Base-by-base conservation (phyloP, 1,139 yeast genomes). In the Lodderomyces oxycetoniae region DNA sequence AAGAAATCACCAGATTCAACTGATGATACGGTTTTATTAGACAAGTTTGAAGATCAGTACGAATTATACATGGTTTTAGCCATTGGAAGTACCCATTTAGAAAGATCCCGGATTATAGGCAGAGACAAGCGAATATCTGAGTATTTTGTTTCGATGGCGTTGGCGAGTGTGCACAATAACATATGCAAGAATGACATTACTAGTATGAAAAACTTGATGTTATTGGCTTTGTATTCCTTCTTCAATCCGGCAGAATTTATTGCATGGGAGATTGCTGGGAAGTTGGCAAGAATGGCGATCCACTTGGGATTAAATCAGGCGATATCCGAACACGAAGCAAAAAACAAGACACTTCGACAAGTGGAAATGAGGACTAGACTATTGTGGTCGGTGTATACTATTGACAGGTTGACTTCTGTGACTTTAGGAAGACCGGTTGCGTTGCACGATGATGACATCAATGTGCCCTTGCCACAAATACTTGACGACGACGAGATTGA, bases 301-400 rank as follows among this genome's bases (percentile, higher is more conserved):
- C 61, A 63, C 4, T 39, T 71, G n/a, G 74, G 74, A 1, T 45
- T 71, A 25, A 64, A 71, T 44, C 59, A 66, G 31, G 58, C 55
- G 16, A 38, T 63, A 3, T 45, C 59, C 4, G 48, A 50, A 4
- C 44, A 42, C 8, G 55, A 53, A 20, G 42, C 48, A 23, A 47
- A 47, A 29, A 45, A 36, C 3, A 44, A 53, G 49, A 47, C 59
- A 5, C 42, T 52, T 0, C 34, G 43, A 66, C 64, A 28, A 50
- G 54, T 41, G 3, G 77, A 71, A 45, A 54, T 62, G 53, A 48
- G 68, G 32, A 57, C 59, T 3, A 50, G 77, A 30, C 49, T 71
- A 4, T 71, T 71, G 41, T 73, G 78, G 78, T 63, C 72, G 31
- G 67, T 70, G 8, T 71, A 67, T 41, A 64, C 63, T 34, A 66